Evolutionary conservation across 2,329 filamentous ascomycete species (phyloP), one percentile per base, ranked within the genome.

Genomic region (Apiospora rasikravindrae): DNA sequence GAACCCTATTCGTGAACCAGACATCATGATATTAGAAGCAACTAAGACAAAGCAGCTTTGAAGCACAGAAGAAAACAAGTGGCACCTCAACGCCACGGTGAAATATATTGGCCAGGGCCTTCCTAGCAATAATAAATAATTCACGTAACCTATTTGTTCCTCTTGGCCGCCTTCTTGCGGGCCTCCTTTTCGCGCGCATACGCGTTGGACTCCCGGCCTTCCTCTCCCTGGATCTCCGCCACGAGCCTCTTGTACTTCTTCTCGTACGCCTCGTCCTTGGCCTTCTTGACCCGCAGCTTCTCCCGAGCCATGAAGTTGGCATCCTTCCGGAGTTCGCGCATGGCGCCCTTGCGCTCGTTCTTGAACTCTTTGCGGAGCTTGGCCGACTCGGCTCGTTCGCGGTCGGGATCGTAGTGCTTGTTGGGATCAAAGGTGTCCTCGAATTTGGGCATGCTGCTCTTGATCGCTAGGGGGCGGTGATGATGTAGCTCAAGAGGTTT

Each of bases 361-460:
- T 97, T 98, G 89, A 95, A 94, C 86, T 98, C 96, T 74, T 92
- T 92, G 84, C 91, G 92, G 79, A 99, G 88, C 83, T 95, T 96
- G 80, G 91, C 91, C 74, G 93, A 84, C 80, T 98, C 95, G 29
- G 94, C 92, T 45, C 96, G 93, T 83, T 98, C 95, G 76, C 92
- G 92, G 83, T 99, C 93, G 0, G 95, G 95, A 80, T 99, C 97
- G 89, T 99, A 98, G 88, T 98, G 96, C 85, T 95, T 96, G 85
- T 93, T 91, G 3, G 96, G 96, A 82, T 97, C 96, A 88, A 95
- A 99, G 72, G 90, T 88, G 81, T 98, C 96, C 84, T 98, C 96
- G 84, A 98, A 99, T 83, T 97, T 98, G 83, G 96, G 96, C 67
- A 98, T 91, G 72, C 90, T 92, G 10, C 91, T 91, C 82, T 96